phyloP scores from a whole-genome alignment of 1,284 basidiomycete genomes.

The Cryptococcus neoformans region DNA sequence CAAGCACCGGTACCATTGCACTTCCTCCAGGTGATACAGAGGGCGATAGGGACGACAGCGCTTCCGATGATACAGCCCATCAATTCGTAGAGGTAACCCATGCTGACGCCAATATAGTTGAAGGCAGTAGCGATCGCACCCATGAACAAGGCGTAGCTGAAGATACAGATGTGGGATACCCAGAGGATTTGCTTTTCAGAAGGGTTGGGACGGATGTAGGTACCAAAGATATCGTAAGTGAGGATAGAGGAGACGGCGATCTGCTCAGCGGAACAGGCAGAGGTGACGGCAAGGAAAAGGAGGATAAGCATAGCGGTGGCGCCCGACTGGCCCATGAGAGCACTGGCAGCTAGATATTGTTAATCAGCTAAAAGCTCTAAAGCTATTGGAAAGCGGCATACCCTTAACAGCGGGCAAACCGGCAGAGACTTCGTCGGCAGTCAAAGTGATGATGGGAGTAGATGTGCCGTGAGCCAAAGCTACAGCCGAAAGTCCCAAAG shows the following conservation, averaged over 20 bases:
- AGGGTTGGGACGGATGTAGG: constrained; percentile 60
- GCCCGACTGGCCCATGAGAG: constrained; percentile 70
- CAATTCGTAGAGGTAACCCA: constrained; percentile 50
- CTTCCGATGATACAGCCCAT: constrained; percentile 64
- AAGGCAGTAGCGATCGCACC: constrained; percentile 80
- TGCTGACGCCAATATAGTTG: constrained; percentile 81
- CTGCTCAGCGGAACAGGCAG: constrained; percentile 80
- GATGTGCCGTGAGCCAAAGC: constrained; percentile 61
- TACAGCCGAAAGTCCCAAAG: constrained; percentile 73
- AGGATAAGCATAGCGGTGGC: constrained; percentile 54
- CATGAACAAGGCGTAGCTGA: constrained; percentile 74
- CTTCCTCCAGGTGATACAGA: constrained; percentile 73
- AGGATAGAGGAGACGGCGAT: constrained; percentile 76
- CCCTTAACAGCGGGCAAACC: constrained; percentile 67
- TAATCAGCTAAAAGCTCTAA: background rate
- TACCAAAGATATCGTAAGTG: constrained; percentile 70
- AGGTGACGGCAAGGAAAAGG: constrained; percentile 64
- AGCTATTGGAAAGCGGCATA: constrained; percentile 15
- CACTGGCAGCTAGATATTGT: constrained; percentile 61
- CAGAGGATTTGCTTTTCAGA: constrained; percentile 59
- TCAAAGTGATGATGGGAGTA: constrained; percentile 51
- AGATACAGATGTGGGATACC: constrained; percentile 54
- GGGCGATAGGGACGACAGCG: constrained; percentile 80
- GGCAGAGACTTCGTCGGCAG: constrained; percentile 66
- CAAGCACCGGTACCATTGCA: constrained; percentile 82